Base-by-base conservation (phyloP, 768 basidiomycete species). In the Sutorius australiensis region DNA sequence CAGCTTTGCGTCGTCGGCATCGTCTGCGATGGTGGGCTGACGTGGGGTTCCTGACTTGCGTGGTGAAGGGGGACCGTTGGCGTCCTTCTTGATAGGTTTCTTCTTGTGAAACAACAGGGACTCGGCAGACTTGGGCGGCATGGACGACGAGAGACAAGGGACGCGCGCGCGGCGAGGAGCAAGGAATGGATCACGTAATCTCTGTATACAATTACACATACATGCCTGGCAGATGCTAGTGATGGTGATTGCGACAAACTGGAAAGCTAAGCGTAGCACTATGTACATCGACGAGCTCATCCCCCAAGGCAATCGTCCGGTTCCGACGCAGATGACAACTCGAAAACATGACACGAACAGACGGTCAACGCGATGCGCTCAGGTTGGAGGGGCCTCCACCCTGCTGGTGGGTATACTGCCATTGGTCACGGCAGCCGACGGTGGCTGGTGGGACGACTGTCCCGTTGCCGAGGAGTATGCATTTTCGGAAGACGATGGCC, bases 31-130 rank as follows among this genome's bases (percentile, higher is more conserved):
- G 17, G 75, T 74, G 44, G 72, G 75, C 28, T 77, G 71, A 44
- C 67, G 70, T 12, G 75, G 69, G 1, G 71, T 63, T 16, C 70
- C 57, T 28, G 77, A 70, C 53, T 75, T 79, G 32, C 66, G 66
- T 27, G 68, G 63, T 11, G 67, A 64, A n/a, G 60, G 39, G 3
- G 64, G 60, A 7, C 31, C n/a, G 63, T 55, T 55, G 10, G 48
- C 21, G 40, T 56, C 65, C 24, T 61, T 66, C 58, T 47, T 72
- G 71, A 48, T 66, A 24, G 75, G 66, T 58, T 74, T 76, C 73
- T 84, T 86, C 75, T 84, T 86, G 50, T 84, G 86, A 59, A 87
- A 84, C 50, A 87, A 85, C 56, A 87, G 78, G 27, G 54, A 78
- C 57, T 53, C 82, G 62, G 64, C 61, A 43, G 68, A 54, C 60